Percentiles rank a stretch among this genome's conserved stretches.
Evolutionary conservation across 1,284 basidiomycete genomes (phyloP).

Genomic region (Ceratobasidium sp.): DNA sequence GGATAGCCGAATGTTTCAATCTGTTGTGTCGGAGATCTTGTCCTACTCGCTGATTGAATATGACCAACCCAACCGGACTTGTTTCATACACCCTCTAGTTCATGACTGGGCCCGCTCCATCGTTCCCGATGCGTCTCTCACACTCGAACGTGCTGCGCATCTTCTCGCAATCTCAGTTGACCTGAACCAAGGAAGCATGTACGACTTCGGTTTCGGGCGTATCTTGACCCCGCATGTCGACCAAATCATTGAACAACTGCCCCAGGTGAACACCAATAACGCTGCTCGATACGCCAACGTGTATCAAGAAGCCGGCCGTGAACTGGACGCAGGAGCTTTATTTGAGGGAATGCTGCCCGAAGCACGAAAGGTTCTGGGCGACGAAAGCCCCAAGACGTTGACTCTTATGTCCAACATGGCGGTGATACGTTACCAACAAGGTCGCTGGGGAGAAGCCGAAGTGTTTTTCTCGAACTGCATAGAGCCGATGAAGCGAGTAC

Average conservation of each 20-base stretch:
- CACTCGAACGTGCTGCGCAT: not conserved
- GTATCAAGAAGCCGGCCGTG: not conserved
- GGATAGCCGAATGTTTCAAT: not conserved
- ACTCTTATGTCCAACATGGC: not conserved
- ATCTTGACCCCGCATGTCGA: not conserved
- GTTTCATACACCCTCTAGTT: not conserved
- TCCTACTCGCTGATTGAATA: constrained; percentile 13
- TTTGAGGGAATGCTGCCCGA: not conserved
- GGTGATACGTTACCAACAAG: not conserved
- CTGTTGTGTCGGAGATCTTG: not conserved
- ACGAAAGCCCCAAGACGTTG: not conserved
- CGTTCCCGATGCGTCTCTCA: not conserved
- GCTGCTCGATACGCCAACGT: not conserved
- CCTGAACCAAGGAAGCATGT: not conserved
- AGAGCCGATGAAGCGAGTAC: not conserved
- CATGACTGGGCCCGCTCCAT: constrained; percentile 2
- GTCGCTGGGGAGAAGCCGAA: constrained; percentile 8
- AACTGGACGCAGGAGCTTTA: not conserved
- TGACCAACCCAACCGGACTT: constrained; percentile 11
- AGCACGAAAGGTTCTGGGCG: not conserved
- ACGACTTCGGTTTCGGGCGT: not conserved
- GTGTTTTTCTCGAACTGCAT: not conserved
- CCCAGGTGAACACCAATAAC: not conserved
- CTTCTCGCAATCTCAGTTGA: constrained; percentile 12
- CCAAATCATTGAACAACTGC: not conserved